Conservation (phyloP, 139 green algal genomes). For the Chlamydomonas schloesseri region DNA sequence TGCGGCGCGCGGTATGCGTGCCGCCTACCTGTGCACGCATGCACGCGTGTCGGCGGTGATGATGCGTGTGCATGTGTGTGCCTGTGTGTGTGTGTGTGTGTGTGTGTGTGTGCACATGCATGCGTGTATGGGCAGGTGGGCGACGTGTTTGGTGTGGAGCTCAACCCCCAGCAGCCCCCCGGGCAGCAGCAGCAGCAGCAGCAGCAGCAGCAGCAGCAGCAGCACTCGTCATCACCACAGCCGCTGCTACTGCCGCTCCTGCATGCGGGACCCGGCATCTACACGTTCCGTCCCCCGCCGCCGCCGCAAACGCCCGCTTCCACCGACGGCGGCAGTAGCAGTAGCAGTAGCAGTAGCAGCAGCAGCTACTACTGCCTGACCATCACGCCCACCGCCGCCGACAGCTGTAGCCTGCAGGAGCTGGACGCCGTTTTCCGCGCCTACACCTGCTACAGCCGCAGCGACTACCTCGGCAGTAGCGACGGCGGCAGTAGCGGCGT, state of each 20-base stretch:
- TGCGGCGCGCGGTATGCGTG: too few relatives aligned
- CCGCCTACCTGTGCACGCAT: too few relatives aligned
- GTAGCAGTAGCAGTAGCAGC: neutral
- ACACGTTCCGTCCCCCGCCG: conserved; percentile 12
- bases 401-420: conserved; percentile 20
- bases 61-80: too few relatives aligned
- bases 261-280: conserved; percentile 12
- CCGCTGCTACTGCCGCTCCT: conserved; percentile 12
- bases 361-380: conserved; percentile 40
- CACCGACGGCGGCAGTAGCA: neutral
- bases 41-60: too few relatives aligned
- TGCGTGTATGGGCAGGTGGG: too few relatives aligned
- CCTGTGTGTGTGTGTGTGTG: too few relatives aligned
- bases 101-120: too few relatives aligned
- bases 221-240: too few relatives aligned
- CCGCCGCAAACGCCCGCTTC: too few relatives aligned
- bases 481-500: neutral
- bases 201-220: too few relatives aligned
- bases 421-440: conserved; percentile 10
- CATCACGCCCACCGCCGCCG: neutral
- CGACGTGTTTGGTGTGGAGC: neutral
- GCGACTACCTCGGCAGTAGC: neutral
- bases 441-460: conserved; percentile 6
- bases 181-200: too few relatives aligned
- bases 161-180: neutral